Percentiles rank a stretch among this genome's conserved stretches.
Evolutionary conservation across 2,329 filamentous ascomycete genomes (phyloP).

Genomic region (Diaporthe citrichinensis): DNA sequence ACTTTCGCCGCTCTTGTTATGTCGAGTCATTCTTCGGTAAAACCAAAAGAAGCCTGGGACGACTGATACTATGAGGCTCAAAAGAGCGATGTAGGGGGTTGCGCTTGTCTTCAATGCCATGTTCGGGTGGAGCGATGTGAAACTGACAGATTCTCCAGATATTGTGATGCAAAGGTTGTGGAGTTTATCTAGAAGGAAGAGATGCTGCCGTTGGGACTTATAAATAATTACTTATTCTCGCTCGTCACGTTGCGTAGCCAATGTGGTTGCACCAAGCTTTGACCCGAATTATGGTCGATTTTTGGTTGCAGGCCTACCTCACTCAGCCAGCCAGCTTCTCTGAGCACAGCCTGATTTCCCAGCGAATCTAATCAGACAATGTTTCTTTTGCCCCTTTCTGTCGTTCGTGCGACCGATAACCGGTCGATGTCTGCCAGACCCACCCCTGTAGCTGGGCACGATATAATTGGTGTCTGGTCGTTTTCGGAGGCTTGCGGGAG

Average conservation of each 20-base stretch:
- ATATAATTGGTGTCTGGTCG: neutral
- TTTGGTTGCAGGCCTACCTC: neutral
- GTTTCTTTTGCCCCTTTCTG: no score
- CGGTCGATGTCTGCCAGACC: neutral
- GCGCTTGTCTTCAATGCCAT: neutral
- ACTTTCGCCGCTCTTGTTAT: neutral
- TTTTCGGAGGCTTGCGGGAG: neutral
- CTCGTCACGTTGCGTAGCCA: neutral
- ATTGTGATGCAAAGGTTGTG: neutral
- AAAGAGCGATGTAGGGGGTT: neutral
- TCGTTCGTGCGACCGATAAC: slow-evolving; percentile 1
- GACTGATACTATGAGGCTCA: neutral
- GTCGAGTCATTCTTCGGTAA: neutral
- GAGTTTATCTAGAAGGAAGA: neutral
- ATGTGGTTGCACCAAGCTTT: neutral
- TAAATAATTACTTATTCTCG: neutral
- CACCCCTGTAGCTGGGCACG: neutral
- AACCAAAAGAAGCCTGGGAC: slow-evolving; percentile 1
- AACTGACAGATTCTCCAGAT: neutral
- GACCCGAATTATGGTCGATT: slow-evolving; percentile 4
- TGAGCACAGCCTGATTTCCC: neutral
- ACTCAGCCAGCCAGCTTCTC: neutral
- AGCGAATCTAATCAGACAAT: neutral
- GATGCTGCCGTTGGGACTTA: neutral
- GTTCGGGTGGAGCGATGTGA: neutral